phyloP scores from a whole-genome alignment of 257 asterid species.

The Solanum pinnatisectum region DNA sequence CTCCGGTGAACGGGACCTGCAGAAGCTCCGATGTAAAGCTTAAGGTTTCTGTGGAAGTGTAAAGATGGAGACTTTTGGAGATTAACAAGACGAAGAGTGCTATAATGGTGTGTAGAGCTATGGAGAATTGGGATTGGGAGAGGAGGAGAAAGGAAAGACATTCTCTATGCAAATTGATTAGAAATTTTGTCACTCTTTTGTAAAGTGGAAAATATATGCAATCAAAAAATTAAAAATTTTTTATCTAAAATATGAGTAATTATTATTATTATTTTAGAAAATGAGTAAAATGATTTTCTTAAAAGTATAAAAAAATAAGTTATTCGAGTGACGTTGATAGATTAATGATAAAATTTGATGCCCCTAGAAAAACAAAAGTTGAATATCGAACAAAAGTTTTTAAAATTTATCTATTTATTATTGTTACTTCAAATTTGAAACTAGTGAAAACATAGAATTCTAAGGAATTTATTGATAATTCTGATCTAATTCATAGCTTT shows the following conservation, averaged over 20 bases:
- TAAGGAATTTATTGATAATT: too few relatives aligned
- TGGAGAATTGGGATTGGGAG: background rate
- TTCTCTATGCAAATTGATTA: background rate
- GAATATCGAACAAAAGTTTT: background rate
- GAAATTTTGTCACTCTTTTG: background rate
- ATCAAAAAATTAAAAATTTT: too few relatives aligned
- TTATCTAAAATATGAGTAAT: too few relatives aligned
- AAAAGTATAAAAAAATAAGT: background rate
- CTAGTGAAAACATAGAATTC: too few relatives aligned
- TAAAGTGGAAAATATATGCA: background rate
- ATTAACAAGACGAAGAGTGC: background rate
- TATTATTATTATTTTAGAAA: too few relatives aligned
- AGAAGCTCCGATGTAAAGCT: background rate
- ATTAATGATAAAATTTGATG: too few relatives aligned
- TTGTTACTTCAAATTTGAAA: too few relatives aligned
- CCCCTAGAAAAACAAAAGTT: background rate
- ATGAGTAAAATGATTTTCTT: too few relatives aligned
- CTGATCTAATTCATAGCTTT: too few relatives aligned
- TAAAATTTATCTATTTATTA: background rate
- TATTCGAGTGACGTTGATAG: too few relatives aligned
- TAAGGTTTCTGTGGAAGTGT: background rate
- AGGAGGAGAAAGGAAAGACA: background rate
- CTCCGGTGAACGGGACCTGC: background rate
- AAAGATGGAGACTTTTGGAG: background rate
- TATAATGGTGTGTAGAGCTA: background rate